phyloP scores from a whole-genome alignment of 805 yeast genomes.

The Wickerhamiella australiensis region DNA sequence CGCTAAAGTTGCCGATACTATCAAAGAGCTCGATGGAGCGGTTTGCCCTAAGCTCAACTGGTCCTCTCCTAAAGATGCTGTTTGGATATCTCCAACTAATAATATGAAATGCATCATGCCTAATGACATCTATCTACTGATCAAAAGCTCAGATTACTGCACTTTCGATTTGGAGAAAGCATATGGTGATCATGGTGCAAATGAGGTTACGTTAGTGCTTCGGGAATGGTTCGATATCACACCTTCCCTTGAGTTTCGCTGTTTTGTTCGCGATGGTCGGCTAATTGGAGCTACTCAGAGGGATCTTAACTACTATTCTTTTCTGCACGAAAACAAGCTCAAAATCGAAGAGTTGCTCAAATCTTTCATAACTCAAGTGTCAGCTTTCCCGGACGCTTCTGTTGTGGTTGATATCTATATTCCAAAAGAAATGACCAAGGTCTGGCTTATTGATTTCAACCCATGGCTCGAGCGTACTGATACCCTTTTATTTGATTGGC shows the following conservation, averaged over 20 bases:
- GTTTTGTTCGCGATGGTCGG: conserved; percentile 54
- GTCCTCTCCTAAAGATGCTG: conserved; percentile 94
- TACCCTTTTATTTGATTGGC: conserved; percentile 70
- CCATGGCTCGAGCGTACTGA: conserved; percentile 75
- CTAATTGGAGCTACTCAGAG: conserved; percentile 73
- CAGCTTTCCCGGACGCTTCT: conserved; percentile 40
- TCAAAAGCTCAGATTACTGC: conserved; percentile 80
- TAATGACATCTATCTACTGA: conserved; percentile 63
- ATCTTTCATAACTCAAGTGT: conserved; percentile 35
- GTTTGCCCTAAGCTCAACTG: conserved; percentile 88
- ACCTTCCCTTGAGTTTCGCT: conserved; percentile 85
- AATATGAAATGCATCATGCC: conserved; percentile 58
- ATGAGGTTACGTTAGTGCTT: conserved; percentile 39
- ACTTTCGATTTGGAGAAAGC: conserved; percentile 73
- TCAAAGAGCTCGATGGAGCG: conserved; percentile 39
- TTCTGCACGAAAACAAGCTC: conserved; percentile 41
- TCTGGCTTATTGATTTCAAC: conserved; percentile 71
- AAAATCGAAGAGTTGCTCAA: conserved; percentile 39
- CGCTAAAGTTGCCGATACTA: conserved; percentile 34
- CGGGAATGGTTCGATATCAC: conserved; percentile 74
- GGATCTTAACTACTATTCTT: conserved; percentile 73
- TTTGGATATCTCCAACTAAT: conserved; percentile 78
- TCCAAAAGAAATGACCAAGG: conserved; percentile 57
- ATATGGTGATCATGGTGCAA: conserved; percentile 36
- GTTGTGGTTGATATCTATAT: conserved; percentile 74